Base-by-base conservation (phyloP, 2,329 filamentous ascomycete genomes). In the Metarhizium rileyi region DNA sequence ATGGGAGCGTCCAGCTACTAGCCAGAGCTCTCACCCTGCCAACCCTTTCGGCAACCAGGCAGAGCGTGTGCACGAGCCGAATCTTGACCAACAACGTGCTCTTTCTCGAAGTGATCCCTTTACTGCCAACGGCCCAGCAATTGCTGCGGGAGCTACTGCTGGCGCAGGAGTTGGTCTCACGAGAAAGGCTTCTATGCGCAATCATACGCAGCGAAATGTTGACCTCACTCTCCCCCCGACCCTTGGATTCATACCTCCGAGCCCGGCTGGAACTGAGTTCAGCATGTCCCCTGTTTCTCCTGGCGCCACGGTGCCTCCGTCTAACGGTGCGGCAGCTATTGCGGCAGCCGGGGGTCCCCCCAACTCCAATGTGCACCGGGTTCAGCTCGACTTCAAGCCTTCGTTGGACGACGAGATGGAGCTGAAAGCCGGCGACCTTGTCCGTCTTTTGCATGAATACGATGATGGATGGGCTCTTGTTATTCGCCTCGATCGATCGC, bases 391-490 rank as follows among this genome's bases (percentile, higher is more conserved):
- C 66, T 98, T 97, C 68, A 86, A 82, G 65, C 90, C 93, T 25
- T 91, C 87, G 3, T 84, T 97, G 76, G 86, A 89, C 5, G 93
- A 98, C 63, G 93, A 98, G 69, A 75, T 98, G 61, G 86, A 82
- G 54, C 76, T 98, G 42, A 78, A 74, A 54, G 80, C 84, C 51
- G 93, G 93, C 47, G 84, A 94, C 54, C 75, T 98, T 45, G 88
- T 97, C 46, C 81, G 91, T 55, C 74, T 98, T 55, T 75, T 97
- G 47, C 91, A 97, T 63, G 90, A 95, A 69, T 98, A 97, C 61
- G 93, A 98, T 63, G 93, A 98, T 69, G 93, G 93, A 61, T 98
- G 93, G 93, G 88, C 90, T 62, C 87, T 97, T 49, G 96, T 90
- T 68, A 86, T 90, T 58, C 86, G 85, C 56, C 83, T 97, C 60